A percentile compares a stretch with the other conserved stretches of the same genome.
phyloP scores from a whole-genome alignment of 345 rosid genomes.

The Eucalyptus pumila region DNA sequence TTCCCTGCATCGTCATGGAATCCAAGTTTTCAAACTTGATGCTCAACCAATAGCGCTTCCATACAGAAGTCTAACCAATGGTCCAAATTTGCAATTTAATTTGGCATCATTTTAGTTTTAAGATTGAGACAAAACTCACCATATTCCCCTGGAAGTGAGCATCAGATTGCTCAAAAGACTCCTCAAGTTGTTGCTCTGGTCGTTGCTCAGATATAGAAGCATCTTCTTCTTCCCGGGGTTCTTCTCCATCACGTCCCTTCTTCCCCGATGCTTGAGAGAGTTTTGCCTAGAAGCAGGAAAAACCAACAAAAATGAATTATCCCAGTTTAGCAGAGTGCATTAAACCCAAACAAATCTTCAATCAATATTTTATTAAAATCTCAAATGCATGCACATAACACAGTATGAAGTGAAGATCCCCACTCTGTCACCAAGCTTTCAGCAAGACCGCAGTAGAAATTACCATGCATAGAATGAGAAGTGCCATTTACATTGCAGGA shows the following conservation, averaged over 20 bases:
- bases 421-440: not conserved
- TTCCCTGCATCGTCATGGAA: conserved; percentile 25
- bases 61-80: not conserved
- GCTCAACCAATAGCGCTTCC: not conserved
- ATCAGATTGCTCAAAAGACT: conserved; percentile 38
- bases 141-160: conserved; percentile 32
- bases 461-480: not conserved
- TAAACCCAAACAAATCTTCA: not conserved
- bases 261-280: conserved; percentile 44
- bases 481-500: not conserved
- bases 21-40: not conserved
- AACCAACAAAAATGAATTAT: not conserved
- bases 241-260: conserved; percentile 72
- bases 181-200: conserved; percentile 46
- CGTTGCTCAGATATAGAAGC: conserved; percentile 58
- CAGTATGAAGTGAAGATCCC: not conserved
- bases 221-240: conserved; percentile 69
- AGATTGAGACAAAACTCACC: conserved; percentile 17
- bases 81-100: not conserved
- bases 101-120: not conserved
- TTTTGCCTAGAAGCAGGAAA: conserved; percentile 17
- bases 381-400: not conserved
- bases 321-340: not conserved
- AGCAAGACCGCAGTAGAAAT: not conserved
- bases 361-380: not conserved